phyloP scores from a whole-genome alignment of 2,329 filamentous ascomycete genomes.

The Aspergillus pseudoviridinutans region DNA sequence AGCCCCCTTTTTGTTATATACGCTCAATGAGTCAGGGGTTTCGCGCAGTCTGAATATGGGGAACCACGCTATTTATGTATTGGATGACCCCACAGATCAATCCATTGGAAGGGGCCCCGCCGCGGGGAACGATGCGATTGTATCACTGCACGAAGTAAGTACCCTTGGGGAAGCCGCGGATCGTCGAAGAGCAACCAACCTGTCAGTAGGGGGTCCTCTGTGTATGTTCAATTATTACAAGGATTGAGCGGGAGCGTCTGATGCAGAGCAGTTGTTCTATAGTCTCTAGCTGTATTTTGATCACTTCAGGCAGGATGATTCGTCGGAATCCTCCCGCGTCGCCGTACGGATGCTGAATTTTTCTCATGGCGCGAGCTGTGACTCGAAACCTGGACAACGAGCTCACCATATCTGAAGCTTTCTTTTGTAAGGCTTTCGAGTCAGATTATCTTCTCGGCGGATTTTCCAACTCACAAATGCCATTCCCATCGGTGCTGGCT shows the following conservation, averaged over 20 bases:
- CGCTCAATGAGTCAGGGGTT: neutral
- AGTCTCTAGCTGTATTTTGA: neutral
- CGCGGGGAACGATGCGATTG: neutral
- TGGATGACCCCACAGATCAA: neutral
- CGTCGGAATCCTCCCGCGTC: neutral
- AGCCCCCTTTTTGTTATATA: neutral
- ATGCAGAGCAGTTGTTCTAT: neutral
- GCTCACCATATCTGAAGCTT: neutral
- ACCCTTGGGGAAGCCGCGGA: neutral
- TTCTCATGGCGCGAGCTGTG: neutral
- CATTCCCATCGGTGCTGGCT: neutral
- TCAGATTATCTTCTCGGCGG: neutral
- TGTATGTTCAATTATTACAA: too few species aligned
- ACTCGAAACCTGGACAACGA: neutral
- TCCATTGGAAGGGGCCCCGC: neutral
- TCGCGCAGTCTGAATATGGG: neutral
- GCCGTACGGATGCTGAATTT: neutral
- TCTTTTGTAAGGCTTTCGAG: neutral
- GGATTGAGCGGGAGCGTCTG: too few species aligned
- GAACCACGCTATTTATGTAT: neutral
- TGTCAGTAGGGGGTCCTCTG: neutral
- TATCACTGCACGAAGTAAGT: neutral
- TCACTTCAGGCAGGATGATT: neutral
- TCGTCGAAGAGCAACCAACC: neutral
- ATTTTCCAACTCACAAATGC: neutral